A percentile compares a stretch with the other conserved stretches of the same genome.
These are phyloP conservation scores for Leishmania amazonensis DNA, from an alignment of 208 protist genomes.

Conservation along the genomic window DNA sequence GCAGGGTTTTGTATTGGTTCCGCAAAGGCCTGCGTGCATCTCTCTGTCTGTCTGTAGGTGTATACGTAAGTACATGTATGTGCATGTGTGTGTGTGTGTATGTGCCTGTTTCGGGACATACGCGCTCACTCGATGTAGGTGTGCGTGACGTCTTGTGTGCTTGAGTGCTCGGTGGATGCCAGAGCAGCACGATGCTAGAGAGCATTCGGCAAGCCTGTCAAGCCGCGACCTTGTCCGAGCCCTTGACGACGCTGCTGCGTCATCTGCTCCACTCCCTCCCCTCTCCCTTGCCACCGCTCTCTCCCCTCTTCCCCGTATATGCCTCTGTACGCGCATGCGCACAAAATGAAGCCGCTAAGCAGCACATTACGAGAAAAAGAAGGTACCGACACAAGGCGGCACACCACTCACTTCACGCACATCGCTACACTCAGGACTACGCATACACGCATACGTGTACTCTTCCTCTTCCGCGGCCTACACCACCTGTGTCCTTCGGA, in stretches of 20 bases:
- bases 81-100: neutral
- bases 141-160: neutral
- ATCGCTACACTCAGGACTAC: neutral
- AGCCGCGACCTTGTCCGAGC: too few relatives aligned
- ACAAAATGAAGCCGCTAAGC: neutral
- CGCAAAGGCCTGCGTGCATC: neutral
- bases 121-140: neutral
- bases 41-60: neutral
- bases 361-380: neutral
- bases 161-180: too few relatives aligned
- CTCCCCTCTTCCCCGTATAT: neutral
- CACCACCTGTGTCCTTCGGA: neutral
- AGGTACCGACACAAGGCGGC: neutral
- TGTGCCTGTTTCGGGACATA: neutral
- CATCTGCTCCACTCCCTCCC: too few relatives aligned
- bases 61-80: neutral
- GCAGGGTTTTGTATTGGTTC: slow-evolving; percentile 16
- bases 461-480: slow-evolving; percentile 15
- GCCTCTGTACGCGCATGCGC: neutral
- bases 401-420: neutral
- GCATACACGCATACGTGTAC: neutral
- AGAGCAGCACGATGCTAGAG: too few relatives aligned
- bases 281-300: neutral
- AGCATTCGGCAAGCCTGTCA: too few relatives aligned
- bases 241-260: too few relatives aligned